Conservation (phyloP, 768 basidiomycete species). For the Russula sp. region DNA sequence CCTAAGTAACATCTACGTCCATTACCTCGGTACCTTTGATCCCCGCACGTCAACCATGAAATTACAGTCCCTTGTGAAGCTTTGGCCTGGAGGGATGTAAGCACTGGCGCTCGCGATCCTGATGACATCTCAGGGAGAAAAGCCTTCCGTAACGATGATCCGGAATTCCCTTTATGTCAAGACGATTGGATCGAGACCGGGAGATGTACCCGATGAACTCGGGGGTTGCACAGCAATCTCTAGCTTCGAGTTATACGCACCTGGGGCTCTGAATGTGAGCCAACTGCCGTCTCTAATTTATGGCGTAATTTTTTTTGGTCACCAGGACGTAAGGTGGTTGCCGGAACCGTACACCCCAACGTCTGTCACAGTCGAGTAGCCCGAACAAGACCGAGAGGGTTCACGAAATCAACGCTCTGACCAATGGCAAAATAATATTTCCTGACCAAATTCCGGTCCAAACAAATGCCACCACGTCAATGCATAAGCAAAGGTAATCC, state of each 20-base stretch:
- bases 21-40: too few relatives aligned
- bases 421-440: not conserved
- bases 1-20: not conserved
- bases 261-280: not conserved
- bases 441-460: not conserved
- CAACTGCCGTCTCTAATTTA: too few relatives aligned
- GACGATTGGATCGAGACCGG: not conserved
- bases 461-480: not conserved
- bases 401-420: not conserved
- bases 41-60: too few relatives aligned
- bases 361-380: not conserved
- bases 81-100: too few relatives aligned
- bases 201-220: not conserved
- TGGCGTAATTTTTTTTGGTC: too few relatives aligned
- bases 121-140: too few relatives aligned
- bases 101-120: too few relatives aligned
- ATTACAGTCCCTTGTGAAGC: too few relatives aligned
- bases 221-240: not conserved
- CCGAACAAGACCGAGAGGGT: not conserved
- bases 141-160: too few relatives aligned
- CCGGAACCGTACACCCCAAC: conserved; percentile 2
- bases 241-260: not conserved
- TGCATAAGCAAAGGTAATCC: not conserved
- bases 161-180: too few relatives aligned
- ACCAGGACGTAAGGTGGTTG: not conserved